These are phyloP conservation scores for Massarina eburnea DNA, from an alignment of 2,329 filamentous ascomycete species.

Conservation along the genomic window DNA sequence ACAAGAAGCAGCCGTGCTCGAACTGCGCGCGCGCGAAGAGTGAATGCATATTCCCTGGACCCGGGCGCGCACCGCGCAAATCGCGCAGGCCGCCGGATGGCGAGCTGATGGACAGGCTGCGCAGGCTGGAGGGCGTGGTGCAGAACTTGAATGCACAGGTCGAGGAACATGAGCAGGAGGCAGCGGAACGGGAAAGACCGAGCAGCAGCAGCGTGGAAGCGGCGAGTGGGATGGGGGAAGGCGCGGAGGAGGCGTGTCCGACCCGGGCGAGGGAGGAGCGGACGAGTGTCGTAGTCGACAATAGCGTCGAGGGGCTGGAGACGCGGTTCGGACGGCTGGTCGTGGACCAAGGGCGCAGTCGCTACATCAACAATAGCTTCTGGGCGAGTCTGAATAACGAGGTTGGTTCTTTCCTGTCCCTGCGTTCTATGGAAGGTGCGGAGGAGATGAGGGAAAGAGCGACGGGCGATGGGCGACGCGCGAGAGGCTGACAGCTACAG, in stretches of 20 bases:
- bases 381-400: conserved; percentile 77
- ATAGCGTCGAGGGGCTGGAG: conserved; percentile 43
- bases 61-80: conserved; percentile 70
- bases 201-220: conserved; percentile 15
- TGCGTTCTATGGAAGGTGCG: not conserved
- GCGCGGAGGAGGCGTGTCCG: conserved; percentile 6
- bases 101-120: conserved; percentile 71
- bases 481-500: conserved; percentile 37
- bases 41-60: conserved; percentile 73
- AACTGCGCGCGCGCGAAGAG: conserved; percentile 73
- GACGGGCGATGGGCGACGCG: not conserved
- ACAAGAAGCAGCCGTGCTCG: conserved; percentile 75
- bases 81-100: conserved; percentile 68
- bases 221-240: not conserved
- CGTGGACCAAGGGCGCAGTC: conserved; percentile 67
- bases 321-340: conserved; percentile 69
- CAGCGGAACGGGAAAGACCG: conserved; percentile 27
- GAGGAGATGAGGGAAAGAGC: too few species aligned
- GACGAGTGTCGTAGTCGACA: conserved; percentile 30
- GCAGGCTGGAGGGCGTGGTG: conserved; percentile 75
- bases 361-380: conserved; percentile 76
- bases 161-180: conserved; percentile 40
- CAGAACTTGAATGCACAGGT: conserved; percentile 55
- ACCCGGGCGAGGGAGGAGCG: conserved; percentile 2
- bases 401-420: conserved; percentile 45